Conservation (phyloP, 2,329 filamentous ascomycete genomes). For the Fusarium sp. region DNA sequence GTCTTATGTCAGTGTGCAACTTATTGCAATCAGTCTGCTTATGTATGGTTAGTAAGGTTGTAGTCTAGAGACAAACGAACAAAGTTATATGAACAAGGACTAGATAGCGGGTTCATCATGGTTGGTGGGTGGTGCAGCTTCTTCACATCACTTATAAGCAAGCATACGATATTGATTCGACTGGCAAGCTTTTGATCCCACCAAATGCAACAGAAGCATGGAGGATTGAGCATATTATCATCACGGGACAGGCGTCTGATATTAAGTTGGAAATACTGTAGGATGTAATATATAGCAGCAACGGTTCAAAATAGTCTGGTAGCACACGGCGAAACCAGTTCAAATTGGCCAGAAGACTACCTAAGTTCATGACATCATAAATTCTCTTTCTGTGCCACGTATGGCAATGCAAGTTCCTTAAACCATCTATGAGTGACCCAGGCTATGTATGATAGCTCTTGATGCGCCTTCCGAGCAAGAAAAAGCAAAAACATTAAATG, state of each 20-base stretch:
- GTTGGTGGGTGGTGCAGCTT: neutral
- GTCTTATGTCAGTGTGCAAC: neutral
- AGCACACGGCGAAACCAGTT: neutral
- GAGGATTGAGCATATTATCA: neutral
- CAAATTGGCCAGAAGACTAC: slow-evolving; percentile 13
- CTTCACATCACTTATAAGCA: neutral
- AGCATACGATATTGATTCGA: neutral
- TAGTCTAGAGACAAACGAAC: neutral
- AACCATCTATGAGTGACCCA: slow-evolving; percentile 26
- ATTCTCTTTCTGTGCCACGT: slow-evolving; percentile 22
- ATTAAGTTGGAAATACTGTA: neutral
- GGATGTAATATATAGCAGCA: slow-evolving; percentile 17
- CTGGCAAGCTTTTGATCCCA: neutral
- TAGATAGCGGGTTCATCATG: neutral
- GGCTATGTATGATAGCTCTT: slow-evolving; percentile 6
- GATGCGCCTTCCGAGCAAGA: slow-evolving; percentile 15
- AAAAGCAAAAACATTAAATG: slow-evolving; percentile 26
- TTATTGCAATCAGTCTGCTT: neutral
- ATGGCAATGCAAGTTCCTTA: slow-evolving; percentile 30
- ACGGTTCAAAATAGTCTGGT: neutral
- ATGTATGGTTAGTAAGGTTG: neutral
- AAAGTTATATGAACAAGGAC: neutral
- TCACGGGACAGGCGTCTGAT: too few species aligned
- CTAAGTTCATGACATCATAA: slow-evolving; percentile 32
- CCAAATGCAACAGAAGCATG: neutral